Conservation (phyloP, 1,284 basidiomycete species). For the Irpex sp. region DNA sequence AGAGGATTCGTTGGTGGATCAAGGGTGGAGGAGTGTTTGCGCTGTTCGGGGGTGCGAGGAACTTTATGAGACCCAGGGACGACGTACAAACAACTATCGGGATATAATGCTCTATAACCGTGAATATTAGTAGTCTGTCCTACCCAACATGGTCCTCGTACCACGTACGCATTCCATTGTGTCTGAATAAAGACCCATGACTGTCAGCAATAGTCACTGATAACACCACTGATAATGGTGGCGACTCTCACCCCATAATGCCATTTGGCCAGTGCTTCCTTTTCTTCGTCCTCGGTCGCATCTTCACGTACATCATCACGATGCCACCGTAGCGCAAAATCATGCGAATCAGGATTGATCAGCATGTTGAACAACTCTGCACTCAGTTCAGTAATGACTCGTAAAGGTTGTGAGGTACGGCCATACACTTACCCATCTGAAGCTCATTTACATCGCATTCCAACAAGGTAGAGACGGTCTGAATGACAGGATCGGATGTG, state of each 20-base stretch:
- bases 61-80: constrained; percentile 69
- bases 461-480: constrained; percentile 48
- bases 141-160: no score
- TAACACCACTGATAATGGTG: background rate
- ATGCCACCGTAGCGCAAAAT: constrained; percentile 82
- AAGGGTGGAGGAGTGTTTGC: constrained; percentile 50
- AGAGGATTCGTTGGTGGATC: constrained; percentile 56
- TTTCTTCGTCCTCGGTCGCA: constrained; percentile 65
- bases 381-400: constrained; percentile 50
- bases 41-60: constrained; percentile 60
- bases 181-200: constrained; percentile 39
- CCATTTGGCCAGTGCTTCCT: constrained; percentile 53
- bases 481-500: constrained; percentile 52
- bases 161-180: constrained; percentile 77
- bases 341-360: constrained; percentile 65
- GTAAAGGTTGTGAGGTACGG: background rate
- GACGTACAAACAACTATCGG: constrained; percentile 72
- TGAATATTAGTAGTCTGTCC: background rate
- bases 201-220: background rate
- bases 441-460: constrained; percentile 54
- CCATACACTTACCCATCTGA: constrained; percentile 62
- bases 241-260: constrained; percentile 55
- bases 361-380: constrained; percentile 79
- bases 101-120: constrained; percentile 58
- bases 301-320: constrained; percentile 72